Evolutionary conservation across 1,139 yeast genomes (phyloP).

Genomic region (Magnusiomyces ingens): DNA sequence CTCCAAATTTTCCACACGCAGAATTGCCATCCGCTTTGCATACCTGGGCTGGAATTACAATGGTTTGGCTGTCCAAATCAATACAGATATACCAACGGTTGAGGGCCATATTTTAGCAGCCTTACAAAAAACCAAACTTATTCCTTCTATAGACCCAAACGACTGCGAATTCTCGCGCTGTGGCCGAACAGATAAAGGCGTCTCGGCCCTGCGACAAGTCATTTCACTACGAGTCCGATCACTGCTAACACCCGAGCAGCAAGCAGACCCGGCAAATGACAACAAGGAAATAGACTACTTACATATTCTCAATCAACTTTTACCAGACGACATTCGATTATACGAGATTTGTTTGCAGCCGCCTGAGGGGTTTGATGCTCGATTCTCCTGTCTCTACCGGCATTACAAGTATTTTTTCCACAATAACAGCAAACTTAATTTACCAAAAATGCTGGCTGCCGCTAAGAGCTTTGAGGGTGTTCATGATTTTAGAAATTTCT

Average conservation of each 20-base stretch:
- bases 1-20: constrained; percentile 56
- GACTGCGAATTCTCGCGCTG: constrained; percentile 76
- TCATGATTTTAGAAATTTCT: constrained; percentile 90
- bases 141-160: constrained; percentile 53
- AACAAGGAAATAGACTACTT: constrained; percentile 67
- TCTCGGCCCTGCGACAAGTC: constrained; percentile 94
- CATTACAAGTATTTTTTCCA: constrained; percentile 80
- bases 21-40: constrained; percentile 64
- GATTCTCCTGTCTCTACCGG: constrained; percentile 78
- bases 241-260: constrained; percentile 49
- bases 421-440: constrained; percentile 42
- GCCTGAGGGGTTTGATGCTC: constrained; percentile 77
- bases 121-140: constrained; percentile 56
- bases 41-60: constrained; percentile 64
- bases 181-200: constrained; percentile 96
- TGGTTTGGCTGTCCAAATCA: constrained; percentile 73
- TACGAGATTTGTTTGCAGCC: constrained; percentile 80
- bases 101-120: constrained; percentile 74
- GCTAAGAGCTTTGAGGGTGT: constrained; percentile 61
- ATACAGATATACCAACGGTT: constrained; percentile 74
- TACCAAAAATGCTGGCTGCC: constrained; percentile 62
- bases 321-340: constrained; percentile 79
- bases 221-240: constrained; percentile 76
- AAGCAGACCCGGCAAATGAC: constrained; percentile 51
- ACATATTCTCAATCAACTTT: constrained; percentile 60